Evolutionary conservation across 331 rosid genomes (phyloP), one percentile per base, ranked within the genome.

Genomic region (Quercus phellos): DNA sequence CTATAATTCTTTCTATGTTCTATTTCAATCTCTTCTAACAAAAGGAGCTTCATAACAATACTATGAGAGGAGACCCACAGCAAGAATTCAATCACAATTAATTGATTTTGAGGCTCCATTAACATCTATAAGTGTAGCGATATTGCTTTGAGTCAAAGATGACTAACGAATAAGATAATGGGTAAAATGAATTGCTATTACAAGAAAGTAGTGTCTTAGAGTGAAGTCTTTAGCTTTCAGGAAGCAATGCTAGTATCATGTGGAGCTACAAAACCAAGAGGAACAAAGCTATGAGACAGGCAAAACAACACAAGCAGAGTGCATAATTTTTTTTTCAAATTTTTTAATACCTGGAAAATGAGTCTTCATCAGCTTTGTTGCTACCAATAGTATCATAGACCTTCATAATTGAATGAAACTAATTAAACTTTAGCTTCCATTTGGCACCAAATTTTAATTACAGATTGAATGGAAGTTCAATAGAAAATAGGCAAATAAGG

Each of bases 381-480:
- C 87, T 91, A 83, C 98, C 98, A 78, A 90, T 83, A 55, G 98
- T 95, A 86, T 95, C 99, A 84, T 91, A 92, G 63, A 92, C 98
- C 99, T 94, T 81, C 80, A 92, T 34, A 77, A 84, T 73, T 73
- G 84, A 66, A 74, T 53, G 66, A 75, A 85, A 79, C 70, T 74
- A 75, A 72, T 35, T 71, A 64, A 17, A 67, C 60, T 71, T 88
- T 56, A 88, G 85, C 51, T 22, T 67, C 68, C 30, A 81, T 27
- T 73, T 80, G 51, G 30, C 77, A 71, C 35, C 74, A 69, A 70
- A 60, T 68, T 77, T 64, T 81, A 75, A 60, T 71, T 53, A 67
- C 77, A 59, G 73, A 24, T 81, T 73, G 51, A 77, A 59, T 46
- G 70, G 53, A 66, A 30, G 43, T 70, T 51, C 35, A 56, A 66